Base-by-base conservation (phyloP, 2,329 filamentous ascomycete genomes). In the Penicillium aurantiogriseum region DNA sequence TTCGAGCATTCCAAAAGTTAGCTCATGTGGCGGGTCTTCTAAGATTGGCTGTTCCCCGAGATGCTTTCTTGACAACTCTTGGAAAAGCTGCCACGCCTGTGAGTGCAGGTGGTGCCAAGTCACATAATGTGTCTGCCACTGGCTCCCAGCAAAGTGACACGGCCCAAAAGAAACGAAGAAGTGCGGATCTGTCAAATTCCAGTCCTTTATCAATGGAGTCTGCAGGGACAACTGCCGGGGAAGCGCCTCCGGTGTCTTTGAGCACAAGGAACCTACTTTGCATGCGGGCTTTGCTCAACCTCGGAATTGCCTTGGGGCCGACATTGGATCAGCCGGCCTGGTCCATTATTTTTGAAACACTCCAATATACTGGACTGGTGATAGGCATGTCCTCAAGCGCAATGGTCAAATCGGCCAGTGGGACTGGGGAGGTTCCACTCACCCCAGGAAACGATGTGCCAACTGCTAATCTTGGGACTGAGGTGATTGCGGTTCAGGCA, bases 1-100 rank as follows among this genome's bases (percentile, higher is more conserved):
- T 99, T 25, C 85, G 94, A 63, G 90, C 93, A 0, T 96, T 97
- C 65, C 94, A 99, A 68, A 92, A 95, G 63, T 90, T 99, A 68
- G 90, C 94, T 0, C 95, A 99, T 71, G 93, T 97, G 3, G 91
- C 94, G 39, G 95, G 94, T 5, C 80, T 99, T 46, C 77, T 99
- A 9, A 87, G 92, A 61, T 83, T 97, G 10, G 80, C 83, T 13
- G 97, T 93, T 0, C 92, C 94, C 0, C 83, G 94, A 63, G 94
- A 99, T 79, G 94, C 94, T 0, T 95, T 99, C 68, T 80, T 99
- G 35, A 97, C 94, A 0, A 97, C 93, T 0, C 79, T 99, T 3
- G 92, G 91, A 0, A 99, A 99, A 76, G 88, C 92, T 43, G 92
- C 94, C 8, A 90, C 97, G 2, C 94, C 94, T 3, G 86, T 91